phyloP scores from a whole-genome alignment of 2,329 filamentous ascomycete species.

The Drechslerella dactyloides region DNA sequence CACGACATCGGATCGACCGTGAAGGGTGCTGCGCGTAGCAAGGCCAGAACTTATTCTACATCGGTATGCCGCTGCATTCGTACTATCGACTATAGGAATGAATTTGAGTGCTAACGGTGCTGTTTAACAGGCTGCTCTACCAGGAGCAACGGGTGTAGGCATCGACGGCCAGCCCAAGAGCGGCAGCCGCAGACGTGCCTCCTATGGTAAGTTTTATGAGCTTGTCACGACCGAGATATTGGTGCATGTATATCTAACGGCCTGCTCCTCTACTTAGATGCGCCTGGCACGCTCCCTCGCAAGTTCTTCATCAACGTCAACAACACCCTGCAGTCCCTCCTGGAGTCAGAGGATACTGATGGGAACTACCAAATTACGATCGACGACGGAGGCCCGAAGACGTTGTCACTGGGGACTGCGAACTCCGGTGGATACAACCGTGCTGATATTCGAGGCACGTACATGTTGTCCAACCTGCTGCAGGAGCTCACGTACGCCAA shows the following conservation, averaged over 20 bases:
- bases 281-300: conserved; percentile 71
- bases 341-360: conserved; percentile 89
- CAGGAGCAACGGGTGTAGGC: conserved; percentile 17
- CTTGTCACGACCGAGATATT: conserved; percentile 4
- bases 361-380: conserved; percentile 97
- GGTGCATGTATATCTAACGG: background rate
- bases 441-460: conserved; percentile 91
- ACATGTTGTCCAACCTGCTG: conserved; percentile 94
- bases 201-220: conserved; percentile 56
- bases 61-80: conserved; percentile 34
- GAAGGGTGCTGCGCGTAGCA: conserved; percentile 40
- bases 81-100: background rate
- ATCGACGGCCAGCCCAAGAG: conserved; percentile 42
- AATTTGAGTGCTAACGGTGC: conserved; percentile 1
- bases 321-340: conserved; percentile 76
- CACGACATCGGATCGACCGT: conserved; percentile 43
- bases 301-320: conserved; percentile 89
- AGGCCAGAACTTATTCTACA: conserved; percentile 48
- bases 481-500: conserved; percentile 93
- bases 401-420: conserved; percentile 81
- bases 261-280: conserved; percentile 65
- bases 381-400: conserved; percentile 92
- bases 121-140: conserved; percentile 40
- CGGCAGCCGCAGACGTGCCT: conserved; percentile 50
- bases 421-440: conserved; percentile 84